These are phyloP conservation scores for Clarkia xantiana DNA, from an alignment of 345 rosid species.

Conservation along the genomic window DNA sequence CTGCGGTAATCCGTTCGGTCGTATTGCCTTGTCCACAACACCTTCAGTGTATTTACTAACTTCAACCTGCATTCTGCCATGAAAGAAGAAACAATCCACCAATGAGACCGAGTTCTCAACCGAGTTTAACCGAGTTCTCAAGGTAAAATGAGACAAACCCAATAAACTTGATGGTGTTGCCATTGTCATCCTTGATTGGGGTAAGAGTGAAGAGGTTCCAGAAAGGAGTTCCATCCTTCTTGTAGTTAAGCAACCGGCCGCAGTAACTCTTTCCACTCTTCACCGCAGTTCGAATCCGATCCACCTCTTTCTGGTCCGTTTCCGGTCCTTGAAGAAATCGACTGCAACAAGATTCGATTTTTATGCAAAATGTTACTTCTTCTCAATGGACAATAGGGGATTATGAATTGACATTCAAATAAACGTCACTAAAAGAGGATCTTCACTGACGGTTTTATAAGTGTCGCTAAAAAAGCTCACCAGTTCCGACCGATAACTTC, in stretches of 20 bases:
- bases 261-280: constrained; percentile 61
- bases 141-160: constrained; percentile 30
- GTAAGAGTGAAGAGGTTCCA: constrained; percentile 96
- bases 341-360: constrained; percentile 24
- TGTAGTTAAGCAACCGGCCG: constrained; percentile 89
- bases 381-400: too few species aligned
- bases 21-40: constrained; percentile 43
- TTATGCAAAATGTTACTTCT: not conserved
- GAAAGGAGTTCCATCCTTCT: constrained; percentile 81
- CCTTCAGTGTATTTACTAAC: constrained; percentile 97
- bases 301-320: constrained; percentile 65
- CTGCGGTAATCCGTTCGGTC: constrained; percentile 81
- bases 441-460: too few species aligned
- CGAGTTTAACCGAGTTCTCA: too few species aligned
- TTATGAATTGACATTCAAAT: too few species aligned
- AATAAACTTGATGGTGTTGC: constrained; percentile 74
- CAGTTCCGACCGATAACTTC: constrained; percentile 87
- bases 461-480: constrained; percentile 16
- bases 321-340: constrained; percentile 93
- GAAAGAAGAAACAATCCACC: not conserved
- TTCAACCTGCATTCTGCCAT: constrained; percentile 93
- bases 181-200: constrained; percentile 71
- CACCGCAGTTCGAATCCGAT: constrained; percentile 62
- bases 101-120: too few species aligned
- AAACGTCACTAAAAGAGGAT: too few species aligned